A percentile compares a stretch with the other conserved stretches of the same genome.
Evolutionary conservation across 1,139 yeast species (phyloP).

Genomic region (Debaryomyces coudertii): DNA sequence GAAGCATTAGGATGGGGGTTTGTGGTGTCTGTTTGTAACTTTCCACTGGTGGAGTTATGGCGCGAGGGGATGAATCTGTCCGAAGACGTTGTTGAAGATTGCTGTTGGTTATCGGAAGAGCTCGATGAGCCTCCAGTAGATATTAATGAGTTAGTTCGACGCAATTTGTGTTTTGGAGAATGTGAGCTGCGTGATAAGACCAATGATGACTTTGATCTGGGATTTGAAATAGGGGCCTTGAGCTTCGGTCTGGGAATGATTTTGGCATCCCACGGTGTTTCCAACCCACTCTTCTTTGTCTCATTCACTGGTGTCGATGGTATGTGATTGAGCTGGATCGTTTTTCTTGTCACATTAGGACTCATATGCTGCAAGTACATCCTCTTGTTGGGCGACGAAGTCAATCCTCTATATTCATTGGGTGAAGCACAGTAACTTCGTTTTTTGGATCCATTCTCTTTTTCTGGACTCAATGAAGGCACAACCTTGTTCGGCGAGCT

Average conservation of each 20-base stretch:
- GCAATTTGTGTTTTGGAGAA: conserved; percentile 29
- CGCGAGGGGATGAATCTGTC: conserved; percentile 52
- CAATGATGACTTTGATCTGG: conserved; percentile 27
- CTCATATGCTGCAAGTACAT: conserved; percentile 43
- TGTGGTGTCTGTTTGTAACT: conserved; percentile 34
- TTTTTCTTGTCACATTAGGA: conserved; percentile 42
- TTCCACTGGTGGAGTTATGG: conserved; percentile 46
- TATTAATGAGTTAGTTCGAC: conserved; percentile 42
- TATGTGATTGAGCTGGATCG: conserved; percentile 27
- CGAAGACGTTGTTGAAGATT: conserved; percentile 27
- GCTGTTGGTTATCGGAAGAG: conserved; percentile 26
- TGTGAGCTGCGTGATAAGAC: conserved; percentile 17
- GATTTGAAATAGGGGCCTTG: conserved; percentile 23
- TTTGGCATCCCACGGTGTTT: background rate
- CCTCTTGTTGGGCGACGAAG: conserved; percentile 35
- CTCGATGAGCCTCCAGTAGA: conserved; percentile 29
- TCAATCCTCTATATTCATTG: conserved; percentile 1
- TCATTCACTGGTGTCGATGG: conserved; percentile 11
- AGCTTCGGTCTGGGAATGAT: conserved; percentile 18
- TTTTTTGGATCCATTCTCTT: conserved; percentile 9
- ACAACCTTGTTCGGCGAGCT: conserved; percentile 10
- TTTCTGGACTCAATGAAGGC: conserved; percentile 6
- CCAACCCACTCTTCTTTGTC: conserved; percentile 6
- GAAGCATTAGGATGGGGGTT: conserved; percentile 51
- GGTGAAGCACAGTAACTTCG: conserved; percentile 12